A percentile compares a stretch with the other conserved stretches of the same genome.
Conservation (phyloP, 1,284 basidiomycete genomes). For the Pyrrhoderma noxium region DNA sequence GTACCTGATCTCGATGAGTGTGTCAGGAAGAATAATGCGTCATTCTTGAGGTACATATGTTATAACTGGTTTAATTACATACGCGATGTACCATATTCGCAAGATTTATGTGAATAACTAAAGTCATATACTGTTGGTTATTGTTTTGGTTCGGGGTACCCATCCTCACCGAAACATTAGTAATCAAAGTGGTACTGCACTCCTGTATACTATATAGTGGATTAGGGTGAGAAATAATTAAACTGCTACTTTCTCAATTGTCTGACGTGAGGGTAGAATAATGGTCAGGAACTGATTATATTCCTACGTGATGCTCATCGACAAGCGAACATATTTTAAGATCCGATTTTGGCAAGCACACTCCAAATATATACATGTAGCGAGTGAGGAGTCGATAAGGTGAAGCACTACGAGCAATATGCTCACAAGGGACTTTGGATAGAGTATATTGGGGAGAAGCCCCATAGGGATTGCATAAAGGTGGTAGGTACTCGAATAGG, state of each 20-base stretch:
- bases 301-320: too few species aligned
- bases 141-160: constrained; percentile 1
- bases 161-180: not conserved
- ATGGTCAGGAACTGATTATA: too few species aligned
- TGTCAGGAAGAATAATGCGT: not conserved
- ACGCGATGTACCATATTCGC: not conserved
- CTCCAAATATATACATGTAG: too few species aligned
- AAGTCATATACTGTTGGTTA: not conserved
- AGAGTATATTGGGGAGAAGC: too few species aligned
- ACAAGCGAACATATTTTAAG: too few species aligned
- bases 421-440: too few species aligned
- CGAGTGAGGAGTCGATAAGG: not conserved
- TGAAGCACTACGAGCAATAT: not conserved
- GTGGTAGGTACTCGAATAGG: too few species aligned
- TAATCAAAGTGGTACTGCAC: not conserved
- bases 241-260: not conserved
- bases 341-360: too few species aligned
- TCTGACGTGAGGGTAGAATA: too few species aligned
- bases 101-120: not conserved
- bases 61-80: constrained; percentile 12
- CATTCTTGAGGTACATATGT: constrained; percentile 12
- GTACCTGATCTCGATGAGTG: not conserved
- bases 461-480: too few species aligned
- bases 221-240: not conserved
- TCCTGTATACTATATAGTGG: too few species aligned